Percentiles rank a stretch among this genome's conserved stretches.
phyloP scores from a whole-genome alignment of 2,329 filamentous ascomycete species.

The Harringtonia aguacate region DNA sequence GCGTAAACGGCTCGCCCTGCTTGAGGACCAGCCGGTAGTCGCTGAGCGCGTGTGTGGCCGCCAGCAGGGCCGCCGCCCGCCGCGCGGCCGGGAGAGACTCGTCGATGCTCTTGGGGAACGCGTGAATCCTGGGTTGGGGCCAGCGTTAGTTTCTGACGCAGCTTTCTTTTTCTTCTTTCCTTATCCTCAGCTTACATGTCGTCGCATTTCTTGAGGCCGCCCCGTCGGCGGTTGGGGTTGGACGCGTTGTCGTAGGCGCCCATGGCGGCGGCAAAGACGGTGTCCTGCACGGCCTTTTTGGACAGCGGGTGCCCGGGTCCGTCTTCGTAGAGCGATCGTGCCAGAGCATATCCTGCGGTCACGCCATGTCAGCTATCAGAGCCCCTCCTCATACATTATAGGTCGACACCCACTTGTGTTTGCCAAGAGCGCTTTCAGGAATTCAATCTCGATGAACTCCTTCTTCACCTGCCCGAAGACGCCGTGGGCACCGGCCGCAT shows the following conservation, averaged over 20 bases:
- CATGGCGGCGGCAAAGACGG: constrained; percentile 53
- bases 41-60: constrained; percentile 63
- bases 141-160: not conserved
- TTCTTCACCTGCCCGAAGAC: constrained; percentile 49
- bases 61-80: constrained; percentile 53
- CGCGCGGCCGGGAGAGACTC: constrained; percentile 38
- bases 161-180: too few relatives aligned
- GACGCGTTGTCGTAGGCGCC: constrained; percentile 70
- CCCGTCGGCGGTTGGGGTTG: constrained; percentile 67
- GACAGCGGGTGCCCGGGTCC: constrained; percentile 37
- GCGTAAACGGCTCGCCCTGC: constrained; percentile 69
- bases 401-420: constrained; percentile 39
- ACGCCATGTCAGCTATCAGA: not conserved
- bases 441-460: constrained; percentile 56
- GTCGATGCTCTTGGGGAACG: constrained; percentile 49
- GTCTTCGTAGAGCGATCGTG: constrained; percentile 50
- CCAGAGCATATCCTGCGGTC: constrained; percentile 47
- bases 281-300: constrained; percentile 41
- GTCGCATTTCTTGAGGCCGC: constrained; percentile 66
- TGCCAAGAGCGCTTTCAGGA: constrained; percentile 56
- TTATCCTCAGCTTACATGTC: constrained; percentile 70
- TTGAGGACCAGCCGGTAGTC: constrained; percentile 70
- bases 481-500: constrained; percentile 23
- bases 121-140: constrained; percentile 41
- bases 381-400: not conserved